These are phyloP conservation scores for Salix exigua DNA, from an alignment of 345 rosid species.

Conservation along the genomic window DNA sequence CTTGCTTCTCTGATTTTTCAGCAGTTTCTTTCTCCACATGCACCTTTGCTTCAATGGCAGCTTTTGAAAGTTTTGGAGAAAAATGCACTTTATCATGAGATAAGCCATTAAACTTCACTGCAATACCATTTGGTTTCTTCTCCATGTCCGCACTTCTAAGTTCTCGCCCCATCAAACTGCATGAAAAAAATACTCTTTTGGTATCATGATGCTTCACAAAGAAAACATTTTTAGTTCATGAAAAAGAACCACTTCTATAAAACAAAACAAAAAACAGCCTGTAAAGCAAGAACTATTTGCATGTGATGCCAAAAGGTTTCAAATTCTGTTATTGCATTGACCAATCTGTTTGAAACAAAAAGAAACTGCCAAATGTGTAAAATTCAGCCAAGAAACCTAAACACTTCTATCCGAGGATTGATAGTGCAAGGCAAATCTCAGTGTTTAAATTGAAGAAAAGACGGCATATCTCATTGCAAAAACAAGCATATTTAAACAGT, in stretches of 20 bases:
- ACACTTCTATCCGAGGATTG: background rate
- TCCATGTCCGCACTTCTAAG: constrained; percentile 56
- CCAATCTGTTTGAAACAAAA: background rate
- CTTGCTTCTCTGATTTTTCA: constrained; percentile 37
- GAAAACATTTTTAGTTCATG: background rate
- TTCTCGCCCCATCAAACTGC: constrained; percentile 84
- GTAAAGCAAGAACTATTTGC: background rate
- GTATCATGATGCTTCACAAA: constrained; percentile 10
- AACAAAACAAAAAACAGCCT: background rate
- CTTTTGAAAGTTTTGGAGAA: constrained; percentile 50
- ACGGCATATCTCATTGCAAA: background rate
- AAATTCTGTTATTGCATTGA: background rate
- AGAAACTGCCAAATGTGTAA: background rate
- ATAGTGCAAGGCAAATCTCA: background rate
- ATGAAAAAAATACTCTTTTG: background rate
- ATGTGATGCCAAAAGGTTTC: background rate
- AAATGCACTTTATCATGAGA: constrained; percentile 40
- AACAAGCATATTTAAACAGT: background rate
- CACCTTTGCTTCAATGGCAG: constrained; percentile 35
- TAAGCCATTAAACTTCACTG: constrained; percentile 25
- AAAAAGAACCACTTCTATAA: background rate
- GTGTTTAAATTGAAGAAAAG: background rate
- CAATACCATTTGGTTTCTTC: constrained; percentile 47
- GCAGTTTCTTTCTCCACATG: constrained; percentile 51
- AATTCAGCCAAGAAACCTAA: background rate